These are phyloP conservation scores for Backusella morwellensis DNA, from an alignment of 192 early-diverging fungal species.

Conservation along the genomic window DNA sequence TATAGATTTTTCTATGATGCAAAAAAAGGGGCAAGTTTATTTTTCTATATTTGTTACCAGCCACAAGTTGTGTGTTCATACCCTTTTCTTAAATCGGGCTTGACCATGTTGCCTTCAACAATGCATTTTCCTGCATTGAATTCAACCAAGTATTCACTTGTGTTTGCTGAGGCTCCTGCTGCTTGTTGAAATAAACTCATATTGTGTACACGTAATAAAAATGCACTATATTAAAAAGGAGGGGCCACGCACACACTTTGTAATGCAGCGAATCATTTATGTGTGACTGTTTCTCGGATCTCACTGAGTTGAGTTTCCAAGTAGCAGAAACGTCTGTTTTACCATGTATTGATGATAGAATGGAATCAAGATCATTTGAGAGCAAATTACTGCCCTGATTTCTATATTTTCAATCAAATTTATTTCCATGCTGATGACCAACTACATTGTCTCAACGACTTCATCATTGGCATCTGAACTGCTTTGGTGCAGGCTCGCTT, in stretches of 20 bases:
- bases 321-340: too few species aligned
- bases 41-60: background rate
- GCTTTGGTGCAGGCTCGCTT: too few species aligned
- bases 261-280: too few species aligned
- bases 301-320: too few species aligned
- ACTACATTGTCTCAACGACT: too few species aligned
- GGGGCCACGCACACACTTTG: background rate
- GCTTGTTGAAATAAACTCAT: conserved; percentile 39
- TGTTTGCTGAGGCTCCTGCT: conserved; percentile 2
- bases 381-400: too few species aligned
- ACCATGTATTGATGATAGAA: too few species aligned
- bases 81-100: conserved; percentile 55
- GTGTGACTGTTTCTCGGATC: too few species aligned
- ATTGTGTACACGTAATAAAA: background rate
- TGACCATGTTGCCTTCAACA: conserved; percentile 63
- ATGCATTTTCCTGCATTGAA: conserved; percentile 75
- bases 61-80: background rate
- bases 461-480: too few species aligned
- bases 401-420: too few species aligned
- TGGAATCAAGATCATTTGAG: too few species aligned
- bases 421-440: too few species aligned
- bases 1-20: conserved; percentile 48
- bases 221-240: background rate
- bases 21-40: background rate
- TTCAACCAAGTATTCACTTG: conserved; percentile 38